Base-by-base conservation (phyloP, 2,329 filamentous ascomycete genomes). In the Phoma sp. region DNA sequence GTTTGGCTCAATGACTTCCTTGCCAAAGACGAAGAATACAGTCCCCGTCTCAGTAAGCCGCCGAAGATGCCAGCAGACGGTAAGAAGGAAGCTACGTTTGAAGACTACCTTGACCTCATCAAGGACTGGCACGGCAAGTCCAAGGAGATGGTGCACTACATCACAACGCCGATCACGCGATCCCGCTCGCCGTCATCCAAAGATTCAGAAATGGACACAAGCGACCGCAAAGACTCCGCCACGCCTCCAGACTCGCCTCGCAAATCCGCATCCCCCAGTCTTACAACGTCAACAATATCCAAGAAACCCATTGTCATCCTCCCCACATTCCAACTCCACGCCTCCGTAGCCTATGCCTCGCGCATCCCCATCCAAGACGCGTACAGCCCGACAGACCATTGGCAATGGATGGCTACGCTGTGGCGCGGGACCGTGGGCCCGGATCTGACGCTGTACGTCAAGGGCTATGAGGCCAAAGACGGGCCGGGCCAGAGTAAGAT, bases 391-490 rank as follows among this genome's bases (percentile, higher is more conserved):
- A 83, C 90, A n/a, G 92, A 96, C 67, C 94, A 98, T 77, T 98
- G 94, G 92, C 90, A 96, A 74, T 98, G 94, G 94, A 92, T 95
- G 81, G 94, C 94, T 32, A 94, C 90, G 38, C 84, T 97, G 21
- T 98, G 94, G 94, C 87, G 93, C 9, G 91, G 92, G 9, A 89
- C 91, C 49, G 83, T 93, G 1, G 91, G 90, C 0, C 87, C 94
- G 0, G 94, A 98, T 74, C 78, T 94, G 40, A 89, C 89, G 1
- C 81, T 95, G 25, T 91, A 89, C 68, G 83, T 90, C 17, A 82
- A 68, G 51, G 67, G 45, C 37, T 72, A 66, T 17, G 71, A 68
- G 21, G 64, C 57, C 4, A 67, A 68, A 24, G 71, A 73, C 31
- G 62, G 64, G 5, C 51, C 57, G 19, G 54, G 36, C 62, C 71